Conservation (phyloP, 306 rosid species). For the Morella rubra region DNA sequence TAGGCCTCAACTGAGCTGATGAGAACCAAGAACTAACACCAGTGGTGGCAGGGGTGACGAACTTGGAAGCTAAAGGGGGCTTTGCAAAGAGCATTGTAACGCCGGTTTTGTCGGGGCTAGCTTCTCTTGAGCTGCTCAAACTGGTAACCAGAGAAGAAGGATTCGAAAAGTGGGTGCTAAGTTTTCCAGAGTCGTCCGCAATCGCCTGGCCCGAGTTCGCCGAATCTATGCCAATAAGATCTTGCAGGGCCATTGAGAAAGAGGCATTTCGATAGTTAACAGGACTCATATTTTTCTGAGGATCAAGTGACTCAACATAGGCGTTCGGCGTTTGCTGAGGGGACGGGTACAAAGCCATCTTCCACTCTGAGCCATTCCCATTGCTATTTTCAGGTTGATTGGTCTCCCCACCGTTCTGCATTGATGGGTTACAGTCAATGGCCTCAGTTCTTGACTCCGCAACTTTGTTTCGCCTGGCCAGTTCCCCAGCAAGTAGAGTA, state of each 20-base stretch:
- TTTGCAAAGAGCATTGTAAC: slow-evolving; percentile 51
- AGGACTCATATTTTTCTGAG: slow-evolving; percentile 36
- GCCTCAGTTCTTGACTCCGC: slow-evolving; percentile 37
- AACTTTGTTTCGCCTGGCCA: slow-evolving; percentile 67
- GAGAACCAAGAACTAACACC: slow-evolving; percentile 73
- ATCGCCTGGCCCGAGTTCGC: slow-evolving; percentile 33
- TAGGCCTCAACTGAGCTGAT: slow-evolving; percentile 67
- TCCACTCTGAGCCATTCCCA: slow-evolving; percentile 53
- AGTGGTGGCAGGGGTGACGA: slow-evolving; percentile 22
- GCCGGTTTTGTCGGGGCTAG: slow-evolving; percentile 72
- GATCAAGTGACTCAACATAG: slow-evolving; percentile 34
- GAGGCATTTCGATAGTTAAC: slow-evolving; percentile 46
- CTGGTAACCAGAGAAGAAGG: slow-evolving; percentile 80
- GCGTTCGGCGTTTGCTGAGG: slow-evolving; percentile 35
- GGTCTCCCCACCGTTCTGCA: slow-evolving; percentile 32
- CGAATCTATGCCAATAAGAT: slow-evolving; percentile 57
- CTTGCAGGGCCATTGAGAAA: slow-evolving; percentile 60
- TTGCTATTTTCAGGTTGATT: slow-evolving; percentile 27
- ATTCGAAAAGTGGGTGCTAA: slow-evolving; percentile 63
- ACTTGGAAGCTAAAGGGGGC: slow-evolving; percentile 52
- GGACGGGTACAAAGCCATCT: slow-evolving; percentile 41
- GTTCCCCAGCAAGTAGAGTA: slow-evolving; percentile 74
- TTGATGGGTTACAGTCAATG: slow-evolving; percentile 28
- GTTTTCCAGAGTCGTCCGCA: slow-evolving; percentile 42
- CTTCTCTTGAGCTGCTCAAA: slow-evolving; percentile 77